Evolutionary conservation across 2,329 filamentous ascomycete genomes (phyloP).

Genomic region (Aspergillus pseudoviridinutans): DNA sequence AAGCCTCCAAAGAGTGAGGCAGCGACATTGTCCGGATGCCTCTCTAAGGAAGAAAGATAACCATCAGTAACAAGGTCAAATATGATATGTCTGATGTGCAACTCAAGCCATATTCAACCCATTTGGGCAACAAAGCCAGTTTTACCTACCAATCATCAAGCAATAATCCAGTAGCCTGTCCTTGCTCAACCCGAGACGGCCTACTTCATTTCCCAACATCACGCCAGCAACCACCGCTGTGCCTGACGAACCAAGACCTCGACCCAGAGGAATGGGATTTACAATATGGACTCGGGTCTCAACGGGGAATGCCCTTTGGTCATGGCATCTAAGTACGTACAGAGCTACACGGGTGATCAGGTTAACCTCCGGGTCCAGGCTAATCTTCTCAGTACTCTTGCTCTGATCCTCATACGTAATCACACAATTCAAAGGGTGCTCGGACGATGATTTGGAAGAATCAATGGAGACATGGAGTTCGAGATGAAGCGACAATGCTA

Average conservation of each 20-base stretch:
- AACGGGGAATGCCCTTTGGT: constrained; percentile 74
- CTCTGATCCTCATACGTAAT: constrained; percentile 87
- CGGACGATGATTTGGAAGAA: constrained; percentile 42
- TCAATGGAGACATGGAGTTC: constrained; percentile 80
- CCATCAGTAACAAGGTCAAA: constrained; percentile 12
- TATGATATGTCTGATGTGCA: not conserved
- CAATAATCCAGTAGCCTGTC: constrained; percentile 91
- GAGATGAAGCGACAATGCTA: constrained; percentile 90
- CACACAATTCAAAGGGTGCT: constrained; percentile 60
- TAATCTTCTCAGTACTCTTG: constrained; percentile 67
- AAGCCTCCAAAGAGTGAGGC: constrained; percentile 95
- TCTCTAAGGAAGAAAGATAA: constrained; percentile 44
- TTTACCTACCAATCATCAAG: constrained; percentile 79
- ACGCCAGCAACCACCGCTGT: constrained; percentile 94
- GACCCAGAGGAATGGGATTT: constrained; percentile 89
- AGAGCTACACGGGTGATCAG: constrained; percentile 91
- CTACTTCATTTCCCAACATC: constrained; percentile 85
- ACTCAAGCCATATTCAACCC: not conserved
- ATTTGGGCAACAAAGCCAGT: not conserved
- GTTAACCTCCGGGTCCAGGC: constrained; percentile 79
- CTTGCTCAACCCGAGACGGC: constrained; percentile 70
- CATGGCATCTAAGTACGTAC: constrained; percentile 91
- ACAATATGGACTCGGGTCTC: constrained; percentile 91
- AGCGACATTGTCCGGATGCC: constrained; percentile 91
- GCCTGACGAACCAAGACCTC: constrained; percentile 90